These are phyloP conservation scores for Clavispora vitiphila DNA, from an alignment of 805 yeast genomes.

Conservation along the genomic window DNA sequence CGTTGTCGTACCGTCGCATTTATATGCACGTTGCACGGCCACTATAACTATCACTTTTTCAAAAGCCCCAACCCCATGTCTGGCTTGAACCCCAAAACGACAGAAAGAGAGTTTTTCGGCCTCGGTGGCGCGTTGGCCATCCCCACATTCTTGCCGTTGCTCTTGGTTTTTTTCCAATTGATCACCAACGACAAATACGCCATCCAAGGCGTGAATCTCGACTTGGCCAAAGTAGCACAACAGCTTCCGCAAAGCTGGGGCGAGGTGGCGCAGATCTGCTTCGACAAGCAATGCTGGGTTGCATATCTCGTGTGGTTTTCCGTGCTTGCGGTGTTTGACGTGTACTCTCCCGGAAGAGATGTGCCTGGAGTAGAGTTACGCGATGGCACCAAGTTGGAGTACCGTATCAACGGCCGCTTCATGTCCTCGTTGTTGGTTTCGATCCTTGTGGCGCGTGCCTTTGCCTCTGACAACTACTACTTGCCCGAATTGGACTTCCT, in stretches of 20 bases:
- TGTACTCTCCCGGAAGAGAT: slow-evolving; percentile 59
- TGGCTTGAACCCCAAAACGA: slow-evolving; percentile 67
- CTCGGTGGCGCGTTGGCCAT: slow-evolving; percentile 65
- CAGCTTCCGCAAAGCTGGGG: slow-evolving; percentile 28
- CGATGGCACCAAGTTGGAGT: slow-evolving; percentile 66
- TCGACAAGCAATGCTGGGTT: slow-evolving; percentile 50
- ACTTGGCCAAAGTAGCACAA: slow-evolving; percentile 30
- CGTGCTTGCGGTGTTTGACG: slow-evolving; percentile 57
- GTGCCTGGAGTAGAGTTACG: slow-evolving; percentile 66
- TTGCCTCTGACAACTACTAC: slow-evolving; percentile 40
- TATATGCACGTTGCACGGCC: neutral
- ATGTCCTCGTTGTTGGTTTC: slow-evolving; percentile 39
- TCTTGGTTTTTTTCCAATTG: slow-evolving; percentile 56
- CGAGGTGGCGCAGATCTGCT: slow-evolving; percentile 25
- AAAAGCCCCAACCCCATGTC: slow-evolving; percentile 2
- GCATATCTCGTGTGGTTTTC: slow-evolving; percentile 73
- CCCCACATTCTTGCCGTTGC: slow-evolving; percentile 60
- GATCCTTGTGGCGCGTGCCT: slow-evolving; percentile 48
- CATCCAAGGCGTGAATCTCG: slow-evolving; percentile 43
- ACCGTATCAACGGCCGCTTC: slow-evolving; percentile 77
- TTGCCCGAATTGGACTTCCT: slow-evolving; percentile 79
- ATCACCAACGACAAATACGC: slow-evolving; percentile 57
- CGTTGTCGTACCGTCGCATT: neutral
- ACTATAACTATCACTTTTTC: no score
- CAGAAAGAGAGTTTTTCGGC: slow-evolving; percentile 74